phyloP scores from a whole-genome alignment of 495 filamentous ascomycete genomes.

The Paragyromitra xinjiangensis region DNA sequence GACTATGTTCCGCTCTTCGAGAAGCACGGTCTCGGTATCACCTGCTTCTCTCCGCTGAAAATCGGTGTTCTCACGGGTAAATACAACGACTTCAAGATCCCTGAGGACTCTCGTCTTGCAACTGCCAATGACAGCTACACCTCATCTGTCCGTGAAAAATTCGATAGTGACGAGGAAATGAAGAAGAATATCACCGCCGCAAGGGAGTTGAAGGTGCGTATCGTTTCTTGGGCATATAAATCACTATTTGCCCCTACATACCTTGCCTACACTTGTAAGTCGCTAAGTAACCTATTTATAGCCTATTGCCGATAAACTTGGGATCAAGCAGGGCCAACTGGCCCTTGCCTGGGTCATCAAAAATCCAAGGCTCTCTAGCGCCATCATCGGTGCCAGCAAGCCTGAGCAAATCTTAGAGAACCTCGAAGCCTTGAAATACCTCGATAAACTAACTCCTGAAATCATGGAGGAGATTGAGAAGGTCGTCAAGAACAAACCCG shows the following conservation, averaged over 20 bases:
- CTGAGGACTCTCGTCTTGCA: constrained; percentile 66
- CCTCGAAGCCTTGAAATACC: constrained; percentile 68
- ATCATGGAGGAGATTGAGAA: constrained; percentile 75
- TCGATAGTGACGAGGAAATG: constrained; percentile 58
- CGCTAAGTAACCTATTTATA: constrained; percentile 7
- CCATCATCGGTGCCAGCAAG: constrained; percentile 79
- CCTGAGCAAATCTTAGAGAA: constrained; percentile 78
- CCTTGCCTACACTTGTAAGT: background rate
- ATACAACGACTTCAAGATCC: constrained; percentile 73
- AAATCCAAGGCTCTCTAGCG: constrained; percentile 76
- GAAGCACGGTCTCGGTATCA: constrained; percentile 73
- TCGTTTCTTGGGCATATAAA: background rate
- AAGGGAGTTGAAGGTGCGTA: constrained; percentile 50
- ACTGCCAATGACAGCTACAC: constrained; percentile 64
- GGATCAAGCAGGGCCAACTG: constrained; percentile 70
- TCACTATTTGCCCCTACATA: background rate
- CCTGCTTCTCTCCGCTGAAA: constrained; percentile 76
- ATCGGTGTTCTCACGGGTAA: constrained; percentile 81
- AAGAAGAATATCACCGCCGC: constrained; percentile 44
- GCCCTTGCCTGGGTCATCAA: constrained; percentile 82
- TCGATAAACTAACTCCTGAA: constrained; percentile 72
- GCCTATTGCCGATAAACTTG: constrained; percentile 72
- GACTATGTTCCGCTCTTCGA: constrained; percentile 75
- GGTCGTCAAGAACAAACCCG: constrained; percentile 71
- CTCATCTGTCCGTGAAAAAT: constrained; percentile 61